Evolutionary conservation across 1,284 basidiomycete species (phyloP), one percentile per base, ranked within the genome.

Genomic region (Fistulina hepatica): DNA sequence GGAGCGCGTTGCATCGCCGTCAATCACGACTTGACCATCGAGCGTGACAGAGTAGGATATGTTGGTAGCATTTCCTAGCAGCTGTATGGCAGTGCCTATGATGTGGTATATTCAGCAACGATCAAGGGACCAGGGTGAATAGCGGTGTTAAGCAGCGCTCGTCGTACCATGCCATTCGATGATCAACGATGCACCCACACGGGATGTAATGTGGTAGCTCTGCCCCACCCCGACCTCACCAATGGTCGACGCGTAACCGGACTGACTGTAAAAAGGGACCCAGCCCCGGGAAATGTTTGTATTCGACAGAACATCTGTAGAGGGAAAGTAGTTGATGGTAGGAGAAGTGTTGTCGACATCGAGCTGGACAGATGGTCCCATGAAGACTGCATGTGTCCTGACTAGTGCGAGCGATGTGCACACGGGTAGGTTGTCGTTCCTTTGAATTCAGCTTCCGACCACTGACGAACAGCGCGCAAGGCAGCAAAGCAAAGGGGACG

Each of bases 301-400:
- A 11, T 60, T 54, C 22, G 65, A 58, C 40, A 69, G 57, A 12
- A 69, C 72, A 52, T 76, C 71, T 33, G 60, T 49, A 41, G 73
- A 69, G 15, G 81, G 81, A 40, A 58, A 63, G 59, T 81, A 84
- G 26, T 51, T 50, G 48, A 84, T 60, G 33, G 63, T 54, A 10
- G 81, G 81, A 22, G 80, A 81, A 36, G 72, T 71, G 53, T 83
- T 73, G 55, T 78, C 71, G 52, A 84, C 61, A 41, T 59, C 54
- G 57, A 82, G 60, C 48, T 64, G 60, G 48, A 72, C 62, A n/a
- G n/a, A n/a, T n/a, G n/a, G n/a, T n/a, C n/a, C n/a, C n/a, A n/a
- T n/a, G n/a, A n/a, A n/a, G n/a, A n/a, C n/a, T n/a, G n/a, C n/a
- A n/a, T n/a, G n/a, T n/a, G n/a, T n/a, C n/a, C n/a, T n/a, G 42